Evolutionary conservation across 805 yeast genomes (phyloP).

Genomic region (Candida xyloterini): DNA sequence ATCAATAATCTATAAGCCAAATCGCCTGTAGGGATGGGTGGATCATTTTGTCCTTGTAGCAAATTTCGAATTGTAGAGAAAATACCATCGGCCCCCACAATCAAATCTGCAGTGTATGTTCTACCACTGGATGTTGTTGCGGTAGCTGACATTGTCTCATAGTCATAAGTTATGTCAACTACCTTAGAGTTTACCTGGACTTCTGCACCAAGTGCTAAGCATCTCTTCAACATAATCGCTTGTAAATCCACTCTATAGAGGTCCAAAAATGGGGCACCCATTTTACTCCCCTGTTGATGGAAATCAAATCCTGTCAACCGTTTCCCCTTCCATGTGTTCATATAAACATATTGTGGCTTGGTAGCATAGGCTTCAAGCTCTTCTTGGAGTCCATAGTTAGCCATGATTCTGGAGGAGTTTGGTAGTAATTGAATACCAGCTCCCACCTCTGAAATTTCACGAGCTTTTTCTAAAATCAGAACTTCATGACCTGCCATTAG

Average conservation of each 20-base stretch:
- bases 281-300: slow-evolving; percentile 19
- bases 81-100: slow-evolving; percentile 32
- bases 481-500: slow-evolving; percentile 24
- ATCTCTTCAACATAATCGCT: slow-evolving; percentile 24
- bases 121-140: slow-evolving; percentile 17
- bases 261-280: slow-evolving; percentile 25
- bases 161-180: slow-evolving; percentile 19
- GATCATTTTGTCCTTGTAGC: slow-evolving; percentile 25
- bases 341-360: slow-evolving; percentile 18
- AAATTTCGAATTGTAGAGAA: slow-evolving; percentile 23
- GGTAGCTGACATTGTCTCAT: slow-evolving; percentile 14
- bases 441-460: slow-evolving; percentile 28
- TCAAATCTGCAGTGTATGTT: slow-evolving; percentile 18
- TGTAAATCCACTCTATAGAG: slow-evolving; percentile 33
- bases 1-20: slow-evolving; percentile 30
- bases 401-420: slow-evolving; percentile 25
- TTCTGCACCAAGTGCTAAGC: slow-evolving; percentile 22
- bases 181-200: slow-evolving; percentile 20
- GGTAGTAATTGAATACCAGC: slow-evolving; percentile 32
- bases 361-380: slow-evolving; percentile 15
- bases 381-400: slow-evolving; percentile 18
- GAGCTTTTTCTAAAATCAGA: slow-evolving; percentile 24
- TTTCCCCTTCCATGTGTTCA: slow-evolving; percentile 24
- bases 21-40: slow-evolving; percentile 31
- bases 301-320: slow-evolving; percentile 20